These are phyloP conservation scores for Ceratobasidium sp. DNA, from an alignment of 1,284 basidiomycete species.

Conservation along the genomic window DNA sequence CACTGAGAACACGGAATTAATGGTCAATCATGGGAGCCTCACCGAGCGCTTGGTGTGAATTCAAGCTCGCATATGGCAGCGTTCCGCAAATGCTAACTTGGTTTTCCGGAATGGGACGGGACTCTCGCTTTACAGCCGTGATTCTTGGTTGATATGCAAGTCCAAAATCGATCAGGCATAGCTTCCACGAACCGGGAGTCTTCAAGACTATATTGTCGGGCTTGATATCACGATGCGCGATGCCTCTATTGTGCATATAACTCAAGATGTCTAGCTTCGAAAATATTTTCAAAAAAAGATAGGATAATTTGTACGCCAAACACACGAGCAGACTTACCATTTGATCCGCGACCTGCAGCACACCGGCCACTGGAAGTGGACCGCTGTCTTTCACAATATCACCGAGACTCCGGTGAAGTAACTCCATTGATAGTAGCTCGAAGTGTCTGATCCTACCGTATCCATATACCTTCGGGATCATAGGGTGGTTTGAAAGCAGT, in stretches of 20 bases:
- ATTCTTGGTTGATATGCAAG: neutral
- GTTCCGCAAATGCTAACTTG: neutral
- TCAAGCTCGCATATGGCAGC: slow-evolving; percentile 3
- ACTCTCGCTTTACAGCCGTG: no score
- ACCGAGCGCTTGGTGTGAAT: neutral
- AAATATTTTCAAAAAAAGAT: no score
- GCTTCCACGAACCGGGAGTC: neutral
- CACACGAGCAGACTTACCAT: neutral
- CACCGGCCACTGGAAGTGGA: neutral
- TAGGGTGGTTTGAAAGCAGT: slow-evolving; percentile 48
- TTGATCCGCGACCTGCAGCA: neutral
- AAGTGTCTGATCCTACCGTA: slow-evolving; percentile 48
- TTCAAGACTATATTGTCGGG: neutral
- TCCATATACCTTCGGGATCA: slow-evolving; percentile 46
- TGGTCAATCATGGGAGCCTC: no score
- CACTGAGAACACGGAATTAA: no score
- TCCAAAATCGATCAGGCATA: neutral
- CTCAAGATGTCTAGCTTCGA: no score
- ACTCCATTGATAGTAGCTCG: slow-evolving; percentile 49
- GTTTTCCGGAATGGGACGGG: neutral
- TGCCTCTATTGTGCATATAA: neutral
- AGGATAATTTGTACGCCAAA: neutral
- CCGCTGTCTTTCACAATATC: neutral
- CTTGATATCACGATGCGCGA: neutral
- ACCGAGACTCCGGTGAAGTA: neutral